Evolutionary conservation across 345 rosid species (phyloP).

Genomic region (Lepidium sativum): DNA sequence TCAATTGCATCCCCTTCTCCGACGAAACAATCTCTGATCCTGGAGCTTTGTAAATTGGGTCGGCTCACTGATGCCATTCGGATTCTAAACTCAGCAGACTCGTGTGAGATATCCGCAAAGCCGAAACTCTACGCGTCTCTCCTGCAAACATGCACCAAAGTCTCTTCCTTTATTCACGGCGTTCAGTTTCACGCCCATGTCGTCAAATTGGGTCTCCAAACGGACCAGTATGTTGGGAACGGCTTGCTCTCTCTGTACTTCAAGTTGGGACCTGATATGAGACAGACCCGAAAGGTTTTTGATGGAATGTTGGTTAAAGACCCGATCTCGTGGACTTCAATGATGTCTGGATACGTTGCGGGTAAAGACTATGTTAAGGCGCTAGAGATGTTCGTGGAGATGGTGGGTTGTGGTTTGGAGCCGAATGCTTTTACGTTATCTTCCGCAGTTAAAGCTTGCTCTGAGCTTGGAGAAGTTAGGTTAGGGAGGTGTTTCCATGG

Average conservation of each 20-base stretch:
- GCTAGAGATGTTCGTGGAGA: constrained; percentile 54
- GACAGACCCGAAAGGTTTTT: constrained; percentile 55
- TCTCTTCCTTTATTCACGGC: constrained; percentile 49
- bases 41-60: constrained; percentile 48
- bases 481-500: constrained; percentile 71
- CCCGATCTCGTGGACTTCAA: constrained; percentile 75
- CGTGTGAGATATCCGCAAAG: constrained; percentile 28
- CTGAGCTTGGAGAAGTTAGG: constrained; percentile 41
- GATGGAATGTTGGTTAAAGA: constrained; percentile 55
- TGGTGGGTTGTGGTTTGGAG: constrained; percentile 55
- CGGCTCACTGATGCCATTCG: constrained; percentile 42
- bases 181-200: constrained; percentile 63
- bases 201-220: constrained; percentile 72
- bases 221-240: constrained; percentile 68
- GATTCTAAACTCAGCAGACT: constrained; percentile 40
- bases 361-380: constrained; percentile 41
- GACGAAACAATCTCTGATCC: constrained; percentile 31
- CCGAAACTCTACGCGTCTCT: constrained; percentile 58
- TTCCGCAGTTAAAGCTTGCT: constrained; percentile 67
- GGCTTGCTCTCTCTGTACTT: constrained; percentile 72
- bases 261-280: constrained; percentile 53
- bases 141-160: constrained; percentile 61
- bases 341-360: constrained; percentile 62
- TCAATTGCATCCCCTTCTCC: constrained; percentile 4
- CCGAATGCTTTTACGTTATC: constrained; percentile 76